Evolutionary conservation across 2,329 filamentous ascomycete genomes (phyloP).

Genomic region (Colletotrichum echinochloae): DNA sequence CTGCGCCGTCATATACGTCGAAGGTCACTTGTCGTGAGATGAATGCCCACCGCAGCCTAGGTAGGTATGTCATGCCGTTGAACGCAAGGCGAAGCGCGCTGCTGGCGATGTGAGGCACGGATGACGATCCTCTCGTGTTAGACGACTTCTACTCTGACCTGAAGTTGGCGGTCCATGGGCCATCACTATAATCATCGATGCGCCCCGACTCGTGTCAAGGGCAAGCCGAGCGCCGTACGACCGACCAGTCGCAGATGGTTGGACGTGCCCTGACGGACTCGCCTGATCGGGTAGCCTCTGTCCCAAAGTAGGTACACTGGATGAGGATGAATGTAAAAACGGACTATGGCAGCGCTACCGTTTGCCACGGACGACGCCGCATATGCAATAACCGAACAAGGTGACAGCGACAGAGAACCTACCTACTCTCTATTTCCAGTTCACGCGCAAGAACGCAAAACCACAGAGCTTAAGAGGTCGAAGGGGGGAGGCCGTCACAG

Average conservation of each 20-base stretch:
- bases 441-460: slow-evolving; percentile 8
- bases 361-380: slow-evolving; percentile 20
- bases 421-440: slow-evolving; percentile 8
- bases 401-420: slow-evolving; percentile 32
- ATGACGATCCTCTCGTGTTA: slow-evolving; percentile 4
- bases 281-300: slow-evolving; percentile 18
- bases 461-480: slow-evolving; percentile 20
- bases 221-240: slow-evolving; percentile 7
- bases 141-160: slow-evolving; percentile 16
- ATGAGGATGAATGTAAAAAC: slow-evolving; percentile 16
- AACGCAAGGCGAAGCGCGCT: neutral
- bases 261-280: neutral
- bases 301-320: neutral
- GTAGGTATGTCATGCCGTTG: slow-evolving; percentile 19
- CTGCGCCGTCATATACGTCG: slow-evolving; percentile 15
- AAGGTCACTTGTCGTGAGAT: slow-evolving; percentile 25
- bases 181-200: slow-evolving; percentile 4
- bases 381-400: slow-evolving; percentile 29
- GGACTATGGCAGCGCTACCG: slow-evolving; percentile 22
- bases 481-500: slow-evolving; percentile 20
- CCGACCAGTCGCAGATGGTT: slow-evolving; percentile 2
- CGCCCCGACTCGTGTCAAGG: slow-evolving; percentile 8
- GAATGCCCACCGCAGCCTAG: slow-evolving; percentile 24
- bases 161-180: slow-evolving; percentile 22
- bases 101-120: slow-evolving; percentile 23